Base-by-base conservation (phyloP, 2,329 filamentous ascomycete genomes). In the Aspergillus fumigatus region DNA sequence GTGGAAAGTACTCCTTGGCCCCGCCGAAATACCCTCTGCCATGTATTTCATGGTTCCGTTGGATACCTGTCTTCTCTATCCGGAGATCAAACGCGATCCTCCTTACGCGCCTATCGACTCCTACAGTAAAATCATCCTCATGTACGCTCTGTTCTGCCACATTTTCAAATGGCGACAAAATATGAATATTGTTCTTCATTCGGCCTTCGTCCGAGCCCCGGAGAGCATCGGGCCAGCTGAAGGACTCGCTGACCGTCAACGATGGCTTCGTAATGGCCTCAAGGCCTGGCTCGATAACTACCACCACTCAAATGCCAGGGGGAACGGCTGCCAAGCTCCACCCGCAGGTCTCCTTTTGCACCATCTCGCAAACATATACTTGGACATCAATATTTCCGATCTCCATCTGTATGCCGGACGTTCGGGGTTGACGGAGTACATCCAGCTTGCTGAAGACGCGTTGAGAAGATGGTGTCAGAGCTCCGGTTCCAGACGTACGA, bases 41-140 rank as follows among this genome's bases (percentile, higher is more conserved):
- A 58, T 32, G 10, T 58, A 58, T 38, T 55, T 58, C n/a, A 58
- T 58, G 56, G 56, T 58, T 7, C 56, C 56, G 5, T 45, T 58
- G 2, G 56, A 58, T 32, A 58, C 56, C 17, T 58, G 56, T 32
- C 53, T 58, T 32, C 21, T 58, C 9, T 58, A 58, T 25, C 56
- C 56, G 14, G 56, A 48, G 3, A 43, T 50, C 26, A 41, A 55
- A 47, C 52, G 48, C 4, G 53, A 58, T 1, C 43, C 56, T 23
- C 56, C 56, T 19, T 58, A 58, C 29, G 56, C 56, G n/a, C 56
- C 56, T 3, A 55, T 58, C 25, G 53, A 50, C 38, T 52, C 40
- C 40, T 55, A 52, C 41, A 29, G 56, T 38, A 58, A 58, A 35
- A 52, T 43, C 4, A 26, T 58, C 8, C 48, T 58, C 7, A 58